phyloP scores from a whole-genome alignment of 306 rosid genomes.

The Ceratonia siliqua region DNA sequence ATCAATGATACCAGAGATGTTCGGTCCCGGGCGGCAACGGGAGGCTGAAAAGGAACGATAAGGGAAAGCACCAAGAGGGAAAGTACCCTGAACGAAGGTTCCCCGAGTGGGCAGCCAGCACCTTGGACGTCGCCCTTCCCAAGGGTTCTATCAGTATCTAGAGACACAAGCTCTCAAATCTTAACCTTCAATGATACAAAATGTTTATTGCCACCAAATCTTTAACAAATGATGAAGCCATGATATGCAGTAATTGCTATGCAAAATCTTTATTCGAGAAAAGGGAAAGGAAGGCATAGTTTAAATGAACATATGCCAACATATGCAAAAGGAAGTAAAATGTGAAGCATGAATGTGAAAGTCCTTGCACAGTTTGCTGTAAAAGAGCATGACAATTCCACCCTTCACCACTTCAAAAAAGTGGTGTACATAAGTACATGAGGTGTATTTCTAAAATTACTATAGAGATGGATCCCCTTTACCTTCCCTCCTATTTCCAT shows the following conservation, averaged over 20 bases:
- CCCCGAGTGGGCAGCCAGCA: no score
- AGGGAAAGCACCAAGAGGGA: no score
- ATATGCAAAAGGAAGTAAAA: not conserved
- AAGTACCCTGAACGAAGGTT: no score
- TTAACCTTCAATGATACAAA: not conserved
- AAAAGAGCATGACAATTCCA: not conserved
- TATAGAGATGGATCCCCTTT: not conserved
- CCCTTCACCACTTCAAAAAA: not conserved
- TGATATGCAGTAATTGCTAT: not conserved
- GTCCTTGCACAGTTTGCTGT: not conserved
- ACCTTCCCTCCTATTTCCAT: not conserved
- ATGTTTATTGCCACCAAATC: conserved; percentile 1
- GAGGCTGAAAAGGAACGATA: no score
- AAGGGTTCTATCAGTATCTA: no score
- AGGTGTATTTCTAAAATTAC: not conserved
- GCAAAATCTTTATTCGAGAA: not conserved
- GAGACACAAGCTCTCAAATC: not conserved
- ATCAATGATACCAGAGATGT: no score
- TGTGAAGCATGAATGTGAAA: not conserved
- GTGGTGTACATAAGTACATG: not conserved
- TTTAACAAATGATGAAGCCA: not conserved
- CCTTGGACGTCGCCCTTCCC: no score
- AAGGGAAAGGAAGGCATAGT: not conserved
- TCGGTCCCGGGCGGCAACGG: no score
- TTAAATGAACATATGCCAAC: not conserved